Conservation (phyloP, 1,284 basidiomycete species). For the Filobasidium uniguttulatum region DNA sequence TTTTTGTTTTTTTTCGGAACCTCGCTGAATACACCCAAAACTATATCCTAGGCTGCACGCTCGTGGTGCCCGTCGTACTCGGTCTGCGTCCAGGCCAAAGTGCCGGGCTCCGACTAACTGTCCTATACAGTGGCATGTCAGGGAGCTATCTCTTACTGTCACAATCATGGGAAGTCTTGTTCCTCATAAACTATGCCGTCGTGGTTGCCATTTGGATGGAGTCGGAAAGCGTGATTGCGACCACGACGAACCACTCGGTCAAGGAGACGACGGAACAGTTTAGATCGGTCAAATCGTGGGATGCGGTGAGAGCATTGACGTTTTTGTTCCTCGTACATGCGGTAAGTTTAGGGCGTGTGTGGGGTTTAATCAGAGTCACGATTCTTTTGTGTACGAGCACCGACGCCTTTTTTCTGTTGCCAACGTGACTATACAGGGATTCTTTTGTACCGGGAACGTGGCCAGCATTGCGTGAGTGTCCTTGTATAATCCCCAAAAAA, state of each 20-base stretch:
- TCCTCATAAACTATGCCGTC: conserved; percentile 55
- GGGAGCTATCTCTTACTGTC: conserved; percentile 68
- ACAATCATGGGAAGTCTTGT: conserved; percentile 68
- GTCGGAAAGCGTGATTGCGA: conserved; percentile 41
- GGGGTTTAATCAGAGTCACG: too few relatives aligned
- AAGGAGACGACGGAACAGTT: conserved; percentile 14
- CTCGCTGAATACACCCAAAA: too few relatives aligned
- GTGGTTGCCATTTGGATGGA: conserved; percentile 57
- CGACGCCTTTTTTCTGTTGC: conserved; percentile 5
- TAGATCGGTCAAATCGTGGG: conserved; percentile 47
- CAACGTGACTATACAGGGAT: conserved; percentile 5
- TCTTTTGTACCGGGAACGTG: conserved; percentile 43
- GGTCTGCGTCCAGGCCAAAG: neutral
- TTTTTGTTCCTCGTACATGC: conserved; percentile 79
- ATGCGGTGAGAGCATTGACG: conserved; percentile 61
- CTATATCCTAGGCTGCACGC: too few relatives aligned
- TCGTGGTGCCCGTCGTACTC: neutral
- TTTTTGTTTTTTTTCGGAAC: too few relatives aligned
- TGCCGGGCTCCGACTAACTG: conserved; percentile 5
- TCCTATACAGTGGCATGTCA: conserved; percentile 45
- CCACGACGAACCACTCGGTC: neutral
- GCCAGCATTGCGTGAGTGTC: conserved; percentile 63
- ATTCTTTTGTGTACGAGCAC: conserved; percentile 27
- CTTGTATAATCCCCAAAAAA: neutral
- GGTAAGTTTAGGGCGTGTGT: conserved; percentile 75